Evolutionary conservation across 768 basidiomycete genomes (phyloP), one percentile per base, ranked within the genome.

Genomic region (Suillus cothurnatus): DNA sequence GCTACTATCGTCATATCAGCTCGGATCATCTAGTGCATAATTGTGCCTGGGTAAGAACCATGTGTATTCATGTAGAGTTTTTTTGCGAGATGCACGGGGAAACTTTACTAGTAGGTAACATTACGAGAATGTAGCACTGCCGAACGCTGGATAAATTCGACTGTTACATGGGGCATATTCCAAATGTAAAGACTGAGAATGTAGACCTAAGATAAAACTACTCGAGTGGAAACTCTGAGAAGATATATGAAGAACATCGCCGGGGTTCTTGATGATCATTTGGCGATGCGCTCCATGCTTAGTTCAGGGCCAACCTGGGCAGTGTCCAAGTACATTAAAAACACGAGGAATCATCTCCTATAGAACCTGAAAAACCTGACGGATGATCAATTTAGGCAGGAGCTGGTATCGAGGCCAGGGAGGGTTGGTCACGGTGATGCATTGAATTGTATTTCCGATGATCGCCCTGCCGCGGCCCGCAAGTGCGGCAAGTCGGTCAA

Each of bases 361-460:
- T 28, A 31, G 38, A 19, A 31, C 19, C 3, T 56, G 21, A 36
- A 21, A 23, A 38, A 58, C 38, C 4, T 21, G 15, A 12, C 17
- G 58, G 58, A 59, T 31, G 26, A 59, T 59, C 58, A 6, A 41
- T 59, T 59, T 59, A 59, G 57, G 57, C 57, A 58, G 23, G 57
- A 17, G 23, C 9, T 11, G 12, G 21, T 57, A 23, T 57, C 34
- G 56, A 57, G 56, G 31, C 6, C 32, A 55, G 21, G 31, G 53
- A 55, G 5, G 19, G 21, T 3, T 14, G 56, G 56, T 57, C 56
- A 23, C 6, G 8, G 9, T 28, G 36, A 34, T 36, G 4, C 36
- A 39, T 59, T 26, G 56, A 4, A 26, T 9, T 39, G 17, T 58
- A 38, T 39, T 41, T 38, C 8, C 58, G 58, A 59, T 28, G 19